A percentile compares a stretch with the other conserved stretches of the same genome.
Conservation (phyloP, 2,329 filamentous ascomycete species). For the Alternaria conjuncta region DNA sequence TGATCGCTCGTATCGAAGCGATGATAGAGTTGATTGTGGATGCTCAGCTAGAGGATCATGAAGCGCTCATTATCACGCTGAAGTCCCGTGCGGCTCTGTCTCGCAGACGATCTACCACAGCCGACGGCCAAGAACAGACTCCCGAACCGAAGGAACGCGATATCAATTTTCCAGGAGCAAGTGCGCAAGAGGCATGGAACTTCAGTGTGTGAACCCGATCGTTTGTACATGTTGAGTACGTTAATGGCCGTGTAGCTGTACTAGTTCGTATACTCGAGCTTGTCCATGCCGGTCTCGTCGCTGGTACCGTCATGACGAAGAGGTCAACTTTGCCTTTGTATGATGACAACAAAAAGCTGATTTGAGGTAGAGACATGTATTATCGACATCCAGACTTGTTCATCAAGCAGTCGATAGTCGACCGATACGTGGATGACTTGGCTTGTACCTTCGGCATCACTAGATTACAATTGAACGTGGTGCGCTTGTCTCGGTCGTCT, state of each 20-base stretch:
- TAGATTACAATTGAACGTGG: conserved; percentile 73
- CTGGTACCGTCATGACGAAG: conserved; percentile 61
- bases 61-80: conserved; percentile 58
- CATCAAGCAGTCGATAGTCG: conserved; percentile 69
- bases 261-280: conserved; percentile 63
- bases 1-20: conserved; percentile 62
- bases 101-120: conserved; percentile 20
- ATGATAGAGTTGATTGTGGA: conserved; percentile 62
- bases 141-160: conserved; percentile 26
- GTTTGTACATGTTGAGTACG: background rate
- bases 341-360: conserved; percentile 10
- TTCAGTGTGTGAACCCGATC: conserved; percentile 52
- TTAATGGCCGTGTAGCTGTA: conserved; percentile 52
- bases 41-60: conserved; percentile 57
- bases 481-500: conserved; percentile 50
- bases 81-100: conserved; percentile 42
- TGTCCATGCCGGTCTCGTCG: conserved; percentile 59
- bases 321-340: conserved; percentile 48
- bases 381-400: conserved; percentile 80
- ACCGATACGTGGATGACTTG: conserved; percentile 75
- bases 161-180: conserved; percentile 62
- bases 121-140: background rate
- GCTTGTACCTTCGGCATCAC: conserved; percentile 71
- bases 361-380: conserved; percentile 71
- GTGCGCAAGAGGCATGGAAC: conserved; percentile 63